phyloP scores from a whole-genome alignment of 139 green algal species.

The Volvox africanus region DNA sequence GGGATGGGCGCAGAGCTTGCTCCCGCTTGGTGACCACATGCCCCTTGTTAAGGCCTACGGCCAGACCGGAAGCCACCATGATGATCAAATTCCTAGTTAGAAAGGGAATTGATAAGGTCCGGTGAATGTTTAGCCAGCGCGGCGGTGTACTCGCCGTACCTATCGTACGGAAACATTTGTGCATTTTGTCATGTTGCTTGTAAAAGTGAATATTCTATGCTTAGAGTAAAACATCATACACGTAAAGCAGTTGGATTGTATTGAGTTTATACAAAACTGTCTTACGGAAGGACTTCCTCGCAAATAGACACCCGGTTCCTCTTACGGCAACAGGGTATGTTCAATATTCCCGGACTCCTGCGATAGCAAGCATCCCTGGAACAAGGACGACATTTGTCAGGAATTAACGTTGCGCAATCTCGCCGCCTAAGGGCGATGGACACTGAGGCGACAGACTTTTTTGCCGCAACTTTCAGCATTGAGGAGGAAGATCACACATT shows the following conservation, averaged over 20 bases:
- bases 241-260: too few species aligned
- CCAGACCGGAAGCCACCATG: conserved; percentile 80
- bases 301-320: too few species aligned
- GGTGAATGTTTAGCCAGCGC: conserved; percentile 1
- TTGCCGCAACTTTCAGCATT: conserved; percentile 79
- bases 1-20: conserved; percentile 64
- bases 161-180: neutral
- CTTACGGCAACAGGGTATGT: too few species aligned
- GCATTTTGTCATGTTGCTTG: neutral
- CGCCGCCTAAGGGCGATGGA: conserved; percentile 23
- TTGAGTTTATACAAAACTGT: too few species aligned
- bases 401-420: too few species aligned
- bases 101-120: neutral
- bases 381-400: too few species aligned
- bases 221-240: too few species aligned
- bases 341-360: too few species aligned
- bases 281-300: too few species aligned
- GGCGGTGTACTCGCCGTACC: neutral
- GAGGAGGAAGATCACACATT: conserved; percentile 90
- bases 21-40: conserved; percentile 87
- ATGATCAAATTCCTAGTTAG: conserved; percentile 19
- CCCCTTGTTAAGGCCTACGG: conserved; percentile 91
- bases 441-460: conserved; percentile 36
- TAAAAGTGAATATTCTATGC: too few species aligned
- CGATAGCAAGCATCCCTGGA: too few species aligned